These are phyloP conservation scores for Mycena sp. DNA, from an alignment of 1,284 basidiomycete species.

Conservation along the genomic window DNA sequence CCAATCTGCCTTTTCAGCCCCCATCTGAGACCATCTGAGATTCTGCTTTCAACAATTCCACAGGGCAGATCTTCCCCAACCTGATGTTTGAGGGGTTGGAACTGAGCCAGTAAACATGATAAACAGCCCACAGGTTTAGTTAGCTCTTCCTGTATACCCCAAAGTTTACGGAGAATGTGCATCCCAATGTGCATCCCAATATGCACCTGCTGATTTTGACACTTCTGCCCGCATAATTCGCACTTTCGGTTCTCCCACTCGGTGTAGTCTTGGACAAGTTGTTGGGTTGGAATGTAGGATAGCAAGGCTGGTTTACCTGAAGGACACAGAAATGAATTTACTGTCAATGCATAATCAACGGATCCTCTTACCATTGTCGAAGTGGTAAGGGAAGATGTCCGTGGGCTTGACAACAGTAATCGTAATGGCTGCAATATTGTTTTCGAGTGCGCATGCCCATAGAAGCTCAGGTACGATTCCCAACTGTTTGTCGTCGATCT, in stretches of 20 bases:
- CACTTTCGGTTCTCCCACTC: not conserved
- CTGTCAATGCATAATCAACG: too few species aligned
- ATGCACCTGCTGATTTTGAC: not conserved
- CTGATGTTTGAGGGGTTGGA: too few species aligned
- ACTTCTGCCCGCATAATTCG: not conserved
- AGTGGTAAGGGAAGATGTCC: not conserved
- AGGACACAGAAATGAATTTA: too few species aligned
- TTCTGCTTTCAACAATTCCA: too few species aligned
- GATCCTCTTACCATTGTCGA: not conserved
- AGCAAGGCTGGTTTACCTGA: not conserved
- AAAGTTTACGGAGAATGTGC: not conserved
- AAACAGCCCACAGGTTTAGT: not conserved
- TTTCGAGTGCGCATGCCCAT: not conserved
- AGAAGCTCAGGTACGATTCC: constrained; percentile 13
- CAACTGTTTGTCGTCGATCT: constrained; percentile 6
- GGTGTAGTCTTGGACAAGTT: not conserved
- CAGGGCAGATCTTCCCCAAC: too few species aligned
- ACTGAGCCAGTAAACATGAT: too few species aligned
- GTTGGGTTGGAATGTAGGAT: not conserved
- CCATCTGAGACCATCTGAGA: too few species aligned
- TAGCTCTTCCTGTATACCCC: not conserved
- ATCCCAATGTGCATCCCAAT: not conserved
- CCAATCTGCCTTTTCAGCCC: too few species aligned
- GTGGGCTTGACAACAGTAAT: not conserved
- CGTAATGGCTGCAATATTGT: not conserved